Percentiles rank a stretch among this genome's conserved stretches.
Conservation (phyloP, 2,329 filamentous ascomycete genomes). For the Trichophyton simii region DNA sequence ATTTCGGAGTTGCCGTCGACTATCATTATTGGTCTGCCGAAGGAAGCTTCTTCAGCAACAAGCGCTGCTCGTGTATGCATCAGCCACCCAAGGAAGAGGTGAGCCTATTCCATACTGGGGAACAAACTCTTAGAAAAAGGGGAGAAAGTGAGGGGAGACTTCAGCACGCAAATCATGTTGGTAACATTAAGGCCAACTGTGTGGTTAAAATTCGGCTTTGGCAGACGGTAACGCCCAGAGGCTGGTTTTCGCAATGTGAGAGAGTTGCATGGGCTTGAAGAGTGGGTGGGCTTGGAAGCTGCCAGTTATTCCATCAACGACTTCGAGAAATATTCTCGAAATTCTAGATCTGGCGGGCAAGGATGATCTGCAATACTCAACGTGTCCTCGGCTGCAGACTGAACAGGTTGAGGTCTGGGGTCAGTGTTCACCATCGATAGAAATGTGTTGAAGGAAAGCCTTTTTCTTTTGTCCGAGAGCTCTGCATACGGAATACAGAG, state of each 20-base stretch:
- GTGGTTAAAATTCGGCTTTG: too few species aligned
- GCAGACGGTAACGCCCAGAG: too few species aligned
- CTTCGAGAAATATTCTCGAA: not conserved
- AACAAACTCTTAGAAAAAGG: too few species aligned
- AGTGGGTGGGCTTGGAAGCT: not conserved
- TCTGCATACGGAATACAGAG: not conserved
- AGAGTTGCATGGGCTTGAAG: too few species aligned
- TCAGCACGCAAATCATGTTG: too few species aligned
- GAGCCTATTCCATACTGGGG: too few species aligned
- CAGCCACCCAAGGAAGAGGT: not conserved
- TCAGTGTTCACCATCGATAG: not conserved
- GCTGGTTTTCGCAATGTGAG: too few species aligned
- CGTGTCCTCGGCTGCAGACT: not conserved
- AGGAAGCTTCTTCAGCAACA: not conserved
- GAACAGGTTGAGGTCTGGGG: not conserved
- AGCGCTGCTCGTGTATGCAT: not conserved
- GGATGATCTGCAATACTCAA: not conserved
- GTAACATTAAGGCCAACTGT: too few species aligned
- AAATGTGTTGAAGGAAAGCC: not conserved
- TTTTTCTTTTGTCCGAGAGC: not conserved
- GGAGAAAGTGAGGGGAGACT: too few species aligned
- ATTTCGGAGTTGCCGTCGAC: not conserved
- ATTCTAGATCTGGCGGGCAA: not conserved
- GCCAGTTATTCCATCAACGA: not conserved
- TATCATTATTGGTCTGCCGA: not conserved